Percentiles rank a stretch among this genome's conserved stretches.
Conservation (phyloP, 805 yeast genomes). For the Debaryomyces hansenii region DNA sequence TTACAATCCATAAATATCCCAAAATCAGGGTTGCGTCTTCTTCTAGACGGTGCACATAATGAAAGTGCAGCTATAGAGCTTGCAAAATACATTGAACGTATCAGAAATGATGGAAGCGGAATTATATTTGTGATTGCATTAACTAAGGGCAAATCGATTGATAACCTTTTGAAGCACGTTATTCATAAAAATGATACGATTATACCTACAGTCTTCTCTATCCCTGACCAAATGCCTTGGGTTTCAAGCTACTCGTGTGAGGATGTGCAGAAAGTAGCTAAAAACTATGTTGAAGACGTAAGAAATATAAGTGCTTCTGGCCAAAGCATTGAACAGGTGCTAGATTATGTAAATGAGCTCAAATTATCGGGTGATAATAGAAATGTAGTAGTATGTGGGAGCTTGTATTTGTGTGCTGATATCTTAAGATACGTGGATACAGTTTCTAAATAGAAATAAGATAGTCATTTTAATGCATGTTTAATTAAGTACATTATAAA, state of each 20-base stretch:
- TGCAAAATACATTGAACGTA: constrained; percentile 45
- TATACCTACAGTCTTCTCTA: constrained; percentile 60
- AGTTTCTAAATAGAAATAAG: background rate
- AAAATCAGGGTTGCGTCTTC: constrained; percentile 26
- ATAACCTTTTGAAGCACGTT: constrained; percentile 50
- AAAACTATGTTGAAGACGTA: constrained; percentile 21
- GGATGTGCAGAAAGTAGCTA: constrained; percentile 28
- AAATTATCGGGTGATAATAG: constrained; percentile 21
- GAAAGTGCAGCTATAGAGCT: constrained; percentile 79
- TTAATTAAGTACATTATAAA: background rate
- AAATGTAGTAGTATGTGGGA: constrained; percentile 40
- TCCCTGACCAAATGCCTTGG: constrained; percentile 95
- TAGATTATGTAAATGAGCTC: constrained; percentile 10
- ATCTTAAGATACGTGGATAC: constrained; percentile 23
- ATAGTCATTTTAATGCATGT: background rate
- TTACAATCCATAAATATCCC: constrained; percentile 48
- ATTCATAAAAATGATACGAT: constrained; percentile 54
- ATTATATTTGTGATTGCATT: constrained; percentile 69
- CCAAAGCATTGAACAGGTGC: constrained; percentile 11
- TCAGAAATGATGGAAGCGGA: constrained; percentile 23
- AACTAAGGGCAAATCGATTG: constrained; percentile 68
- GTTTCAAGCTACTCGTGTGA: constrained; percentile 48
- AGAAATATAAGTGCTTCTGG: constrained; percentile 6
- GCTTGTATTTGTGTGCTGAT: constrained; percentile 43
- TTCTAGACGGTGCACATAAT: constrained; percentile 94